Evolutionary conservation across 805 yeast genomes (phyloP).

Genomic region (Kodamaea kaohsiungensis): DNA sequence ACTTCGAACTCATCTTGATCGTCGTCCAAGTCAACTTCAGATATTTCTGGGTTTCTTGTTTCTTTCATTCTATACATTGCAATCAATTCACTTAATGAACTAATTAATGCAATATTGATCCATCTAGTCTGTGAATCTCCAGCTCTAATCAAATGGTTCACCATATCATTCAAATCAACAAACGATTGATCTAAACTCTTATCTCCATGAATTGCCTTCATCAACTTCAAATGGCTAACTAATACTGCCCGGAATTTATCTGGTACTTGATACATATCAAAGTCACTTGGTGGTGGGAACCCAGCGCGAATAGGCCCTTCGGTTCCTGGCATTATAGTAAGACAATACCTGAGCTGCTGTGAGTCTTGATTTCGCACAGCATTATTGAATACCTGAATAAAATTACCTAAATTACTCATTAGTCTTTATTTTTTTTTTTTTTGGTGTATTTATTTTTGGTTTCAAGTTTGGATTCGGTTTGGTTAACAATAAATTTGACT

Average conservation of each 20-base stretch:
- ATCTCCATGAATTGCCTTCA: conserved; percentile 32
- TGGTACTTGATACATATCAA: conserved; percentile 38
- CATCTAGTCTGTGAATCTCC: conserved; percentile 56
- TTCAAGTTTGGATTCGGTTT: too few species aligned
- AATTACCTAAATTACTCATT: not conserved
- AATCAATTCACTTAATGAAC: conserved; percentile 41
- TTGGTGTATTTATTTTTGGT: not conserved
- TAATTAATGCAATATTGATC: conserved; percentile 48
- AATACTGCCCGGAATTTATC: conserved; percentile 39
- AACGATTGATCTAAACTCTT: conserved; percentile 37
- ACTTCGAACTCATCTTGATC: conserved; percentile 13
- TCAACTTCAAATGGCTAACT: conserved; percentile 32
- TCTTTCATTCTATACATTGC: conserved; percentile 40
- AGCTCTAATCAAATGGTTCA: conserved; percentile 49
- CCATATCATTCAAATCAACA: conserved; percentile 39
- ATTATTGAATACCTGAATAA: conserved; percentile 3
- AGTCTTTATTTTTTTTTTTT: too few species aligned
- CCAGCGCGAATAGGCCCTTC: conserved; percentile 33
- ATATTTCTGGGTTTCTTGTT: conserved; percentile 24
- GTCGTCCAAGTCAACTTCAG: conserved; percentile 16
- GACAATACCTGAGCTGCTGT: conserved; percentile 20
- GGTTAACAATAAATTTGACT: too few species aligned
- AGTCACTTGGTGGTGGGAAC: conserved; percentile 40
- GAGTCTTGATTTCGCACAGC: conserved; percentile 6
- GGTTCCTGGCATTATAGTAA: conserved; percentile 37